A percentile compares a stretch with the other conserved stretches of the same genome.
These are phyloP conservation scores for Pezicula carpinea DNA, from an alignment of 2,329 filamentous ascomycete genomes.

Conservation along the genomic window DNA sequence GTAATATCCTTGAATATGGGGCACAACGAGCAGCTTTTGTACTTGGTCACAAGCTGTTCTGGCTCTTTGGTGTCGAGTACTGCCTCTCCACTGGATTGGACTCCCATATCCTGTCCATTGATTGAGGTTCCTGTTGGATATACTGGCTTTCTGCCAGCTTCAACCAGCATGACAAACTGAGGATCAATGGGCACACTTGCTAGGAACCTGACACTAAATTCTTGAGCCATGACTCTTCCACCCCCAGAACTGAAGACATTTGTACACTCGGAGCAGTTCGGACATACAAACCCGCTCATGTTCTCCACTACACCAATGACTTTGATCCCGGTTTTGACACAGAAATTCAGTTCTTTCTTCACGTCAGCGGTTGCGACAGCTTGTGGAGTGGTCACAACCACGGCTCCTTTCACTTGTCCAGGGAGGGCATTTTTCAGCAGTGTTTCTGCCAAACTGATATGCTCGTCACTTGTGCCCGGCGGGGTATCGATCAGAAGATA, in stretches of 20 bases:
- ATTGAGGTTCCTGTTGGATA: slow-evolving; percentile 67
- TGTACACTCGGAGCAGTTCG: slow-evolving; percentile 76
- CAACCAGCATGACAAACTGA: slow-evolving; percentile 82
- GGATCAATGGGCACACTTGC: slow-evolving; percentile 89
- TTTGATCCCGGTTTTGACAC: slow-evolving; percentile 75
- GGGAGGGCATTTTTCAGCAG: slow-evolving; percentile 59
- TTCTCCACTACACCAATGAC: slow-evolving; percentile 94
- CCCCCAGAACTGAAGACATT: slow-evolving; percentile 92
- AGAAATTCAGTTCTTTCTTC: slow-evolving; percentile 81
- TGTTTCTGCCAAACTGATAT: slow-evolving; percentile 90
- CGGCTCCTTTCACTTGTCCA: slow-evolving; percentile 75
- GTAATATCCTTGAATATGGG: slow-evolving; percentile 66
- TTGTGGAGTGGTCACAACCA: slow-evolving; percentile 94
- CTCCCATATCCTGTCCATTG: slow-evolving; percentile 48
- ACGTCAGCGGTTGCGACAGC: slow-evolving; percentile 92
- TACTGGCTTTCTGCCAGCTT: slow-evolving; percentile 60
- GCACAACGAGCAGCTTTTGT: slow-evolving; percentile 64
- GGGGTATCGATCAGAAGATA: slow-evolving; percentile 94
- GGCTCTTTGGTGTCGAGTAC: slow-evolving; percentile 31
- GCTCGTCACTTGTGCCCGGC: slow-evolving; percentile 93
- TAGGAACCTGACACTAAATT: slow-evolving; percentile 79
- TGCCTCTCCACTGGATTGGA: slow-evolving; percentile 23
- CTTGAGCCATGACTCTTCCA: slow-evolving; percentile 80
- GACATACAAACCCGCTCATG: slow-evolving; percentile 90
- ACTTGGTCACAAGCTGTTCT: slow-evolving; percentile 62